phyloP scores from a whole-genome alignment of 805 yeast genomes.

The Candida takata region DNA sequence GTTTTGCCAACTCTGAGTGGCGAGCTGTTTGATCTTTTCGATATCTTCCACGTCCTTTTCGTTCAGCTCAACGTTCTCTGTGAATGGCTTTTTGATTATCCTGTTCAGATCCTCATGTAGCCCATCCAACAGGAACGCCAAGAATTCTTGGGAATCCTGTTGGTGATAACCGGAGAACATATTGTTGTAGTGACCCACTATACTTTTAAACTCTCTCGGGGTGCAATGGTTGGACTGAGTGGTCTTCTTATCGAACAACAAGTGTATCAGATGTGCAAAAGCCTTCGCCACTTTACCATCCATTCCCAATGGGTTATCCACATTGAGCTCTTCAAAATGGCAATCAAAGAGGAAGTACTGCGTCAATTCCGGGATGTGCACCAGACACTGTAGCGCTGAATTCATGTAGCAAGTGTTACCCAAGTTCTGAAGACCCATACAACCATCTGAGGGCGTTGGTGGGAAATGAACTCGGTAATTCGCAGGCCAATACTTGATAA shows the following conservation, averaged over 20 bases:
- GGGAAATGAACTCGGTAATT: slow-evolving; percentile 26
- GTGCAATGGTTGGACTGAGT: slow-evolving; percentile 11
- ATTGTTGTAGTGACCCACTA: slow-evolving; percentile 71
- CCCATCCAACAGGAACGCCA: slow-evolving; percentile 82
- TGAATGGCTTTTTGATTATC: slow-evolving; percentile 72
- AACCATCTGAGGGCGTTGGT: slow-evolving; percentile 38
- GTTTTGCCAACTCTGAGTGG: slow-evolving; percentile 71
- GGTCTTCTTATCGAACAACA: slow-evolving; percentile 37
- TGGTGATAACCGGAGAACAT: slow-evolving; percentile 78
- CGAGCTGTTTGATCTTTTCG: slow-evolving; percentile 51
- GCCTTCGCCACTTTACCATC: slow-evolving; percentile 73
- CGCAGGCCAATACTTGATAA: slow-evolving; percentile 32
- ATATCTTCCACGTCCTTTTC: slow-evolving; percentile 53
- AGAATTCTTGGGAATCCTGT: slow-evolving; percentile 91
- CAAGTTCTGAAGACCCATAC: slow-evolving; percentile 57
- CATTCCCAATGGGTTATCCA: slow-evolving; percentile 77
- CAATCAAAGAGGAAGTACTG: slow-evolving; percentile 62
- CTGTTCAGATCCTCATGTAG: slow-evolving; percentile 90
- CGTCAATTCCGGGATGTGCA: slow-evolving; percentile 78
- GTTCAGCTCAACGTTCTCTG: slow-evolving; percentile 78
- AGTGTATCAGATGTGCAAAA: slow-evolving; percentile 63
- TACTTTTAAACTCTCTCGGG: slow-evolving; percentile 73
- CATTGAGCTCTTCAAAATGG: slow-evolving; percentile 61
- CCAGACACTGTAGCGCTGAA: slow-evolving; percentile 84
- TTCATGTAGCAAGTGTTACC: slow-evolving; percentile 96